Conservation (phyloP, 176 grass and related monocot genomes). For the Oryza brachyantha region DNA sequence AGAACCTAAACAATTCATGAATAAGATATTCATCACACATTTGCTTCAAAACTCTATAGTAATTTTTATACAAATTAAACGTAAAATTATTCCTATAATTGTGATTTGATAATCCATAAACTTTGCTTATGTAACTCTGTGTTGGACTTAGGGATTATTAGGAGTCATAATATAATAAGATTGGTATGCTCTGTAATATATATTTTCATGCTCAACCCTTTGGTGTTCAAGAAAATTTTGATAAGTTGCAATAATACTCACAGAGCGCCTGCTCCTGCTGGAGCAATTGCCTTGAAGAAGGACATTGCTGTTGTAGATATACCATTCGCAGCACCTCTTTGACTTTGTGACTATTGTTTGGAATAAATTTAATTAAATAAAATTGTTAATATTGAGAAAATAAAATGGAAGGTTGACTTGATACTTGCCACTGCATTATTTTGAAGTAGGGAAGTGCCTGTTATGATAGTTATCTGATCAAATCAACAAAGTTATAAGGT, state of each 20-base stretch:
- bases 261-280: conserved; percentile 61
- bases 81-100: background rate
- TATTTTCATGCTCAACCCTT: background rate
- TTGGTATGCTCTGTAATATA: background rate
- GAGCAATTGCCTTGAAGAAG: conserved; percentile 70
- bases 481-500: background rate
- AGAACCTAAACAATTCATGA: conserved; percentile 41
- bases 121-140: background rate
- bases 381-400: background rate
- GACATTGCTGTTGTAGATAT: conserved; percentile 75
- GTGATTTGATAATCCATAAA: background rate
- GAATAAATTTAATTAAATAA: background rate
- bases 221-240: background rate
- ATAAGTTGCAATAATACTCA: conserved; percentile 42
- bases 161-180: background rate
- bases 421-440: conserved; percentile 82
- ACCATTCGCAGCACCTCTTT: conserved; percentile 90
- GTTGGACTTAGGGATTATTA: background rate
- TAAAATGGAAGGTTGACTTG: background rate
- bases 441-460: conserved; percentile 72
- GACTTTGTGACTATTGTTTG: conserved; percentile 56
- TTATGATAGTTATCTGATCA: conserved; percentile 64
- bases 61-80: background rate
- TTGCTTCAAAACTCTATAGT: background rate
- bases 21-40: background rate